These are phyloP conservation scores for Xerophyta viscosa DNA, from an alignment of 106 monocot species.

Conservation along the genomic window DNA sequence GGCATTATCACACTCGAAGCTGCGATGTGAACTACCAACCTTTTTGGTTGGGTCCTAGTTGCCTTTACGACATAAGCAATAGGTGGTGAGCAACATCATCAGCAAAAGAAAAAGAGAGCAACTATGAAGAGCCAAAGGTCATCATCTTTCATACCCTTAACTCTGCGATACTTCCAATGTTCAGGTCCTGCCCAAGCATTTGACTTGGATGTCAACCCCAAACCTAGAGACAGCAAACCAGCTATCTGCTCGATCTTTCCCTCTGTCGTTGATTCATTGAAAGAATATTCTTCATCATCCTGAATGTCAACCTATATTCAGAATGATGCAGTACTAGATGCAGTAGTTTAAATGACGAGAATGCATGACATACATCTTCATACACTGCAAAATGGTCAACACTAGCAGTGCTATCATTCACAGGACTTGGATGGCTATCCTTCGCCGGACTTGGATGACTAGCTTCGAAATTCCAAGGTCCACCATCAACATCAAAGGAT, in stretches of 20 bases:
- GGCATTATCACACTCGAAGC: too few relatives aligned
- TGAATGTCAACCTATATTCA: slow-evolving; percentile 20
- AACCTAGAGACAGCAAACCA: slow-evolving; percentile 65
- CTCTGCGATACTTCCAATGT: slow-evolving; percentile 87
- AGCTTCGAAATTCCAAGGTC: slow-evolving; percentile 38
- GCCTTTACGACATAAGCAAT: too few relatives aligned
- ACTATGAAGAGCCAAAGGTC: background rate
- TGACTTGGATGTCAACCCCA: slow-evolving; percentile 66
- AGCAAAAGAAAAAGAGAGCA: background rate
- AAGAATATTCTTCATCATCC: slow-evolving; percentile 34
- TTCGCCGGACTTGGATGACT: slow-evolving; percentile 33
- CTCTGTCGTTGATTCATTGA: slow-evolving; percentile 25
- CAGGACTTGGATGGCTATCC: slow-evolving; percentile 37
- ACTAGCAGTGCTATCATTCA: slow-evolving; percentile 34
- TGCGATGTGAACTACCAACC: too few relatives aligned
- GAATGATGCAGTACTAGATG: background rate
- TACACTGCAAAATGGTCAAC: slow-evolving; percentile 24
- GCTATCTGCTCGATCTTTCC: slow-evolving; percentile 45
- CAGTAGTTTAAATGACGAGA: background rate
- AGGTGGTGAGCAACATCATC: too few relatives aligned
- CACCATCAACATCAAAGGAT: slow-evolving; percentile 34
- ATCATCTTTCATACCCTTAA: slow-evolving; percentile 46
- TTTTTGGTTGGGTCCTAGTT: too few relatives aligned
- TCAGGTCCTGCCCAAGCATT: slow-evolving; percentile 99
- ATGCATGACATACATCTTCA: slow-evolving; percentile 41